Evolutionary conservation across 495 filamentous ascomycete genomes (phyloP).

Genomic region (Podospora bellae-mahoneyi): DNA sequence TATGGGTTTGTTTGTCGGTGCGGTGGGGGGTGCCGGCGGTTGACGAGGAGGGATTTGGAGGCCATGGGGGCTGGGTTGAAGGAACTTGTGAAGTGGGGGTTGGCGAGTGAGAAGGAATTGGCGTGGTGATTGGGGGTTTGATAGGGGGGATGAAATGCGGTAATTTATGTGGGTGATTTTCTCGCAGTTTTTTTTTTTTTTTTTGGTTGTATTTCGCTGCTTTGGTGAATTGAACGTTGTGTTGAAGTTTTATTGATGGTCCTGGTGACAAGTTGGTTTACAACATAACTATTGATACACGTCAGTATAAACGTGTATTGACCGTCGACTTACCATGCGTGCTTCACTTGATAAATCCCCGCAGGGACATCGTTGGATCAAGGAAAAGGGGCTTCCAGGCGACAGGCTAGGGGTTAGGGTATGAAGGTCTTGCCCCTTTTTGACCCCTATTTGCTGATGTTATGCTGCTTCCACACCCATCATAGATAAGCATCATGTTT

Average conservation of each 20-base stretch:
- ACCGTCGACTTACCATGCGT: no score
- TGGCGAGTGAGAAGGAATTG: background rate
- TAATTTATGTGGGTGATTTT: no score
- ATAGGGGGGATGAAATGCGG: background rate
- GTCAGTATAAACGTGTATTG: no score
- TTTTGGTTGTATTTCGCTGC: no score
- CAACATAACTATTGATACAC: no score
- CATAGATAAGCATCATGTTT: background rate
- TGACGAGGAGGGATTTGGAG: constrained; percentile 16
- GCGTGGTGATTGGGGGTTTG: background rate
- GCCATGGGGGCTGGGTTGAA: background rate
- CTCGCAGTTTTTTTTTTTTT: no score
- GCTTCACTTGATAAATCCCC: no score
- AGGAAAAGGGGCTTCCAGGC: background rate
- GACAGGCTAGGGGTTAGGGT: background rate
- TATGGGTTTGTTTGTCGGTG: constrained; percentile 33
- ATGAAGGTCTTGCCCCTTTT: background rate
- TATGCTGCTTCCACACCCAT: background rate
- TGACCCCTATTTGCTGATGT: background rate
- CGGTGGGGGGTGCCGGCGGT: constrained; percentile 19
- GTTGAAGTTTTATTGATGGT: no score
- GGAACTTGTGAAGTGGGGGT: background rate
- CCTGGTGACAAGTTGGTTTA: no score
- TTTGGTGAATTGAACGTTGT: no score
- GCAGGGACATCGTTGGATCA: background rate